phyloP scores from a whole-genome alignment of 2,329 filamentous ascomycete species.

The Lasiodiplodia gonubiensis region DNA sequence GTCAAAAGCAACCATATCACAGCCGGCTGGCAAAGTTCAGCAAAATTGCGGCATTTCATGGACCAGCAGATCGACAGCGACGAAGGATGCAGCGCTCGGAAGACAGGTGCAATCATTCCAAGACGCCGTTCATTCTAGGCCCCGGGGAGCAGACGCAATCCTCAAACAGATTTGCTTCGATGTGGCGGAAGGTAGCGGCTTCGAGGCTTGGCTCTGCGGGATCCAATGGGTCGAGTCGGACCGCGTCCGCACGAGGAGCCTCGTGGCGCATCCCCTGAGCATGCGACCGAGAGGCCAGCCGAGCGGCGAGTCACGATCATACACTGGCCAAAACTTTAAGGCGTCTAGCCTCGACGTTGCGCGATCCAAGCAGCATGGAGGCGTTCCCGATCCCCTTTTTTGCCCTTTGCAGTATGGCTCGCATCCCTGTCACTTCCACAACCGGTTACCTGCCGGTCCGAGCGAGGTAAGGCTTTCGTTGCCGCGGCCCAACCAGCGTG shows the following conservation, averaged over 20 bases:
- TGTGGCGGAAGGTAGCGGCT: constrained; percentile 7
- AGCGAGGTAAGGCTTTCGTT: background rate
- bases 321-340: constrained; percentile 15
- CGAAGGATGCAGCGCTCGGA: constrained; percentile 1
- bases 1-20: background rate
- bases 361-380: constrained; percentile 10
- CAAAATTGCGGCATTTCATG: constrained; percentile 18
- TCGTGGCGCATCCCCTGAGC: constrained; percentile 3
- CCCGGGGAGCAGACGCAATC: constrained; percentile 9
- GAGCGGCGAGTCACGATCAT: constrained; percentile 6
- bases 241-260: background rate
- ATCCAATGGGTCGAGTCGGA: background rate
- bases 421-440: background rate
- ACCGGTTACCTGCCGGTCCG: constrained; percentile 4
- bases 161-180: constrained; percentile 16
- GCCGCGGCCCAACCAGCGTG: background rate
- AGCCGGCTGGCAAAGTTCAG: constrained; percentile 1
- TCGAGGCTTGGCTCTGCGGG: background rate
- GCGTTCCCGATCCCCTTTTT: constrained; percentile 6
- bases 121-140: background rate
- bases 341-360: constrained; percentile 10
- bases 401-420: background rate
- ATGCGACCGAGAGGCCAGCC: background rate
- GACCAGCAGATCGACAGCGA: background rate
- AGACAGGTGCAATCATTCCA: background rate